Evolutionary conservation across 495 filamentous ascomycete species (phyloP).

Genomic region (Thozetella sp.): DNA sequence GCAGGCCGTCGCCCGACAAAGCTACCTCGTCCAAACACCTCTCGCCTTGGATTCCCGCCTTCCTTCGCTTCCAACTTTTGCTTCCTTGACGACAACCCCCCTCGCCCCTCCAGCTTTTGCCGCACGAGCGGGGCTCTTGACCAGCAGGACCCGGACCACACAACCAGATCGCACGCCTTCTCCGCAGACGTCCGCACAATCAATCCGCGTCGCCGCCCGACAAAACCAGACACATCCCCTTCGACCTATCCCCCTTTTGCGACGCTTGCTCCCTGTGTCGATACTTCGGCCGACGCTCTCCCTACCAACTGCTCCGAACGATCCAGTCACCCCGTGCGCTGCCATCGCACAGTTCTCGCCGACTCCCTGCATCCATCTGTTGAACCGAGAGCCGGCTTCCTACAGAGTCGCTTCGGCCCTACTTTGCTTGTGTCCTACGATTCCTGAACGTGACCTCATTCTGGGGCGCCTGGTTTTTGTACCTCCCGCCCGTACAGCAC

Average conservation of each 20-base stretch:
- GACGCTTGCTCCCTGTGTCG: not conserved
- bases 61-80: not conserved
- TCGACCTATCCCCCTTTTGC: not conserved
- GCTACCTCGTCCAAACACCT: not conserved
- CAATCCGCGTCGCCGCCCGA: too few relatives aligned
- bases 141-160: too few relatives aligned
- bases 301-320: not conserved
- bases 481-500: slow-evolving; percentile 5
- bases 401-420: slow-evolving; percentile 13
- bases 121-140: not conserved
- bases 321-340: not conserved
- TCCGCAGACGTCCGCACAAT: too few relatives aligned
- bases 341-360: slow-evolving; percentile 5
- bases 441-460: not conserved
- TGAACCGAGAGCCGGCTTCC: not conserved
- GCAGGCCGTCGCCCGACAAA: not conserved
- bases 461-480: slow-evolving; percentile 4
- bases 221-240: not conserved
- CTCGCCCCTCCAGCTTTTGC: not conserved
- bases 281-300: not conserved
- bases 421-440: slow-evolving; percentile 12
- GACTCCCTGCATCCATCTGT: not conserved
- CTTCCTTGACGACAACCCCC: not conserved
- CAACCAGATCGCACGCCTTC: too few relatives aligned
- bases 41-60: not conserved